phyloP scores from a whole-genome alignment of 2,329 filamentous ascomycete genomes.

The Lizonia empirigonia region DNA sequence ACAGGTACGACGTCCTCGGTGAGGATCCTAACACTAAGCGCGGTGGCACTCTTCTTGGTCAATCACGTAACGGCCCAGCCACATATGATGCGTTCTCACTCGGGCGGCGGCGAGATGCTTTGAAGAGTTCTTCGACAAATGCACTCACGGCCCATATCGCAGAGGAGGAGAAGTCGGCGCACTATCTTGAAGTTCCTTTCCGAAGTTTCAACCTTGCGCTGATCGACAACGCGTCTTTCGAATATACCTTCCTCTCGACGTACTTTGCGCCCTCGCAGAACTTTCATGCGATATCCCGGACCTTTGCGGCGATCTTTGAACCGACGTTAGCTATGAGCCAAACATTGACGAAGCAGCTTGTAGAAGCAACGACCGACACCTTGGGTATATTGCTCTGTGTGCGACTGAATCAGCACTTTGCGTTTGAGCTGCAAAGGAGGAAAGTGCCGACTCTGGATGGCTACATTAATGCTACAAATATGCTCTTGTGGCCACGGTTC shows the following conservation, averaged over 20 bases:
- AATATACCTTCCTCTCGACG: conserved; percentile 89
- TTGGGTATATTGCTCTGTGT: conserved; percentile 90
- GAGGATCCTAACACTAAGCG: conserved; percentile 75
- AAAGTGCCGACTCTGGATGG: conserved; percentile 87
- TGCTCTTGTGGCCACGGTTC: conserved; percentile 95
- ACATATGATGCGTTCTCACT: conserved; percentile 88
- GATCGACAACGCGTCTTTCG: conserved; percentile 89
- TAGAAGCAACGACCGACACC: conserved; percentile 79
- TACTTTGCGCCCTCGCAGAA: conserved; percentile 84
- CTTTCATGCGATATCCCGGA: conserved; percentile 77
- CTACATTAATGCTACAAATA: conserved; percentile 93
- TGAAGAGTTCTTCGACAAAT: conserved; percentile 73
- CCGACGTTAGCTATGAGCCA: conserved; percentile 87
- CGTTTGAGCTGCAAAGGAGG: conserved; percentile 90
- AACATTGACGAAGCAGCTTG: conserved; percentile 73
- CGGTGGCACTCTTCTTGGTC: conserved; percentile 49
- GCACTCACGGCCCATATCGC: conserved; percentile 87
- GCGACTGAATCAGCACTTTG: conserved; percentile 88
- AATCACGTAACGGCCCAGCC: conserved; percentile 53
- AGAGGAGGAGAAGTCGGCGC: conserved; percentile 83
- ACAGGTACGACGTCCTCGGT: conserved; percentile 82
- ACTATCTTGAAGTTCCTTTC: conserved; percentile 90
- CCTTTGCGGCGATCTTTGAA: conserved; percentile 87
- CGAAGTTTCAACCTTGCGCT: conserved; percentile 93
- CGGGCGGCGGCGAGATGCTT: conserved; percentile 81